Evolutionary conservation across 495 filamentous ascomycete genomes (phyloP).

Genomic region (Cercophora sp.): DNA sequence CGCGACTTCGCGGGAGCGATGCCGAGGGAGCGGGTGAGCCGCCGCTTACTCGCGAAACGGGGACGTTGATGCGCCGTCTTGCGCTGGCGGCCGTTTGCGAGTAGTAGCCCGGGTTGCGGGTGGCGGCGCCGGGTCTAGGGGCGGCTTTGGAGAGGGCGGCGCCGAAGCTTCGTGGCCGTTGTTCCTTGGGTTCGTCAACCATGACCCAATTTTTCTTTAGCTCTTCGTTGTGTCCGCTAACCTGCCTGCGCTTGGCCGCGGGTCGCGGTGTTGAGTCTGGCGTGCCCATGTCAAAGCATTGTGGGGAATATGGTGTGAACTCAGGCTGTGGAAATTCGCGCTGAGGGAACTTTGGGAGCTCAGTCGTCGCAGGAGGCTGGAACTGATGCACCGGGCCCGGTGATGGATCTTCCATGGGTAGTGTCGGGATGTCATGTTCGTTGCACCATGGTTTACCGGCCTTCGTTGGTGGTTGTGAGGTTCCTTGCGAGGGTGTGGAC

Average conservation of each 20-base stretch:
- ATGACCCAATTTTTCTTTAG: conserved; percentile 71
- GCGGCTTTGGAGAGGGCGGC: conserved; percentile 14
- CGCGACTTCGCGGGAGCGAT: conserved; percentile 16
- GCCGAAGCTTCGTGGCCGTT: conserved; percentile 15
- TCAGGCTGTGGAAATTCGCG: conserved; percentile 17
- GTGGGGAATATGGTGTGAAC: conserved; percentile 19
- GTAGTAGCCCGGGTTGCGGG: conserved; percentile 15
- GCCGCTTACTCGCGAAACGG: conserved; percentile 33
- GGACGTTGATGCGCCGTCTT: conserved; percentile 35
- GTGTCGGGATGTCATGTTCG: conserved; percentile 26
- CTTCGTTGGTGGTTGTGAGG: conserved; percentile 21
- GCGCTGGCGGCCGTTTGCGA: conserved; percentile 18
- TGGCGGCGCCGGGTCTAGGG: conserved; percentile 1
- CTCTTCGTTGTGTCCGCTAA: conserved; percentile 49
- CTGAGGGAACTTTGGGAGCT: conserved; percentile 8
- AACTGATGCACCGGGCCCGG: background rate
- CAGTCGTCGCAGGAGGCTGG: no score
- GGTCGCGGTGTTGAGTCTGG: conserved; percentile 43
- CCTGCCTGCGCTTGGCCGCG: conserved; percentile 50
- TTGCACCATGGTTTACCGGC: conserved; percentile 26
- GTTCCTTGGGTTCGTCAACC: conserved; percentile 45
- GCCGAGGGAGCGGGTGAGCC: conserved; percentile 14
- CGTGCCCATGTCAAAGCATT: conserved; percentile 28
- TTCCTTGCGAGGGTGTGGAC: conserved; percentile 22
- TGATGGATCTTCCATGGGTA: conserved; percentile 16